A percentile compares a stretch with the other conserved stretches of the same genome.
These are phyloP conservation scores for Thielaviopsis musarum DNA, from an alignment of 2,329 filamentous ascomycete genomes.

Conservation along the genomic window DNA sequence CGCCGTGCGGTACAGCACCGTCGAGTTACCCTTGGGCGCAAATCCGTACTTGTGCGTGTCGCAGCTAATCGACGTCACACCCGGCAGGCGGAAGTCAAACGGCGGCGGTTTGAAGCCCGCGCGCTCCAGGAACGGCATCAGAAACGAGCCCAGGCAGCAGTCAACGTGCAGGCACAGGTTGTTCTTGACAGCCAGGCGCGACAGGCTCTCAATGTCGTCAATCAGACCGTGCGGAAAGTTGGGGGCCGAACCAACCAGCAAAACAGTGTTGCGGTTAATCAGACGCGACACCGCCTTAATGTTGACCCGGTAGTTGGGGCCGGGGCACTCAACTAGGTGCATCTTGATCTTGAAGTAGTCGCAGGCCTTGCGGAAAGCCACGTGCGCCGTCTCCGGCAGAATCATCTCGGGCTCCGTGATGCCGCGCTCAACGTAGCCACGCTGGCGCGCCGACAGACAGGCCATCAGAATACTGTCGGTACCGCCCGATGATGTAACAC, in stretches of 20 bases:
- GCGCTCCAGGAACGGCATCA: conserved; percentile 78
- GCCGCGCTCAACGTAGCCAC: conserved; percentile 68
- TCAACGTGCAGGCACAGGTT: conserved; percentile 86
- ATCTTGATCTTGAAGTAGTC: conserved; percentile 95
- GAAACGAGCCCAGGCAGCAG: conserved; percentile 91
- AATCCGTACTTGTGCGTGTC: conserved; percentile 99
- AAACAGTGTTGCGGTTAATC: conserved; percentile 83
- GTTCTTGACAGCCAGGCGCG: conserved; percentile 62
- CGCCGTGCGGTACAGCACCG: conserved; percentile 72
- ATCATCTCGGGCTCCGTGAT: conserved; percentile 96
- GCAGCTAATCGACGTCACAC: conserved; percentile 88
- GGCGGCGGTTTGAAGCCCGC: conserved; percentile 80
- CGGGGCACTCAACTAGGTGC: conserved; percentile 74
- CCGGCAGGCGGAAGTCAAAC: conserved; percentile 88
- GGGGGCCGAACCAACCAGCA: conserved; percentile 85
- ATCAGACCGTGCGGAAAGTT: conserved; percentile 99
- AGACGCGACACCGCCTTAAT: conserved; percentile 61
- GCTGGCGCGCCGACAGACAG: conserved; percentile 76
- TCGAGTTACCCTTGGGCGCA: conserved; percentile 92
- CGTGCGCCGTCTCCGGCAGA: conserved; percentile 83
- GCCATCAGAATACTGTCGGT: conserved; percentile 97
- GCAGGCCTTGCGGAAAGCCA: conserved; percentile 88
- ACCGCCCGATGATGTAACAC: conserved; percentile 80
- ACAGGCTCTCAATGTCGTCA: conserved; percentile 78
- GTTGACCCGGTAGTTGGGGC: conserved; percentile 71